Base-by-base conservation (phyloP, 108 stramenopile species). In the Chaetoceros tenuissimus region DNA sequence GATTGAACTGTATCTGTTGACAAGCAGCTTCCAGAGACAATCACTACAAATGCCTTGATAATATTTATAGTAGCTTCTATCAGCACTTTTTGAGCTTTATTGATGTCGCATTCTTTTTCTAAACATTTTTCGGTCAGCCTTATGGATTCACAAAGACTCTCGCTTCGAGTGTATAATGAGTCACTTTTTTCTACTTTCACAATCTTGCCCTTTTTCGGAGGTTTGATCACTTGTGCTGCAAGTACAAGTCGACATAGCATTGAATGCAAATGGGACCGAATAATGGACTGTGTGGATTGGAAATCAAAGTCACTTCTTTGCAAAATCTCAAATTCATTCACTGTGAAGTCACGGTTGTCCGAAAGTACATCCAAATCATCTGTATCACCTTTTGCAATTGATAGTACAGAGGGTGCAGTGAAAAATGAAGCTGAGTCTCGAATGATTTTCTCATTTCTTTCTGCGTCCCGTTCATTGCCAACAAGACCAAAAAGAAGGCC, bases 161-260 rank as follows among this genome's bases (percentile, higher is more conserved):
- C 52, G 25, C 82, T 73, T 31, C 83, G 55, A 18, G 72, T 77
- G 10, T 63, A 45, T 46, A 78, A 61, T 18, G 56, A 64, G 1
- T 74, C 79, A 17, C 62, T 69, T 18, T 49, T 18, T 3, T n/a
- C n/a, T 16, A 71, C 19, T 57, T 84, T 82, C 8, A 74, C 69
- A 16, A 82, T 27, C 59, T 90, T 90, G 24, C 89, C 89, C 46
- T 86, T 90, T 46, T 84, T 86, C 1, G 85, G 81, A 55, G 78
- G 76, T 53, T 82, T 90, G 28, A 68, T 66, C 0, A 60, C 66
- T 26, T 78, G 79, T n/a, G 69, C 7, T 29, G 69, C 76, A 50
- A 86, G 67, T 5, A 78, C 51, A 27, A 82, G 74, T 26, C 81
- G 78, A 46, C 82, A 63, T 62, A 90, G 56, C 47, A 90, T 48